Evolutionary conservation across 768 basidiomycete species (phyloP), one percentile per base, ranked within the genome.

Genomic region (Lactarius akahatsu): DNA sequence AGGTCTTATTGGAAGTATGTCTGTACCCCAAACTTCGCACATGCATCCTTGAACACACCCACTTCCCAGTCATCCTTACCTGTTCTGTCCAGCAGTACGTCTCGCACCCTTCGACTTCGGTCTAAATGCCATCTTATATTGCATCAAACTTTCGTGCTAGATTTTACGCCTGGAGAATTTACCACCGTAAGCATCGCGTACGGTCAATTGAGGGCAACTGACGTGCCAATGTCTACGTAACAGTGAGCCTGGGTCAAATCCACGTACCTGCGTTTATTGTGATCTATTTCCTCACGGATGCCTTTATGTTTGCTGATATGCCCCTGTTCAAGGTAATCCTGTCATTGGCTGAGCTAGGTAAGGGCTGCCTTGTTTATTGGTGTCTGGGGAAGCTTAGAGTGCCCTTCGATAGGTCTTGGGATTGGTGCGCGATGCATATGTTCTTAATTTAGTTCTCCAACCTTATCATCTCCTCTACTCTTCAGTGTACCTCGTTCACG

Each of bases 141-240:
- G 6, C 30, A 9, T 36, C 56, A 8, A 40, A 62, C n/a, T 36
- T 5, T 41, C 38, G 4, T 45, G 11, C 11, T 41, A 63, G 62
- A 41, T 63, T 63, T 36, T 63, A 63, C n/a, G 62, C 62, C 32
- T 63, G 55, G 62, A 63, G 62, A 45, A 63, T 63, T 26, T 63
- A 63, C 30, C 8, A 26, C 9, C 26, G 62, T 63, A 45, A 7
- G 55, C 16, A 11, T 28, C 28, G 26, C 41, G 9, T 30, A 26
- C 3, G 3, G 4, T 11, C n/a, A 16, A 18, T 57, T 11, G n/a
- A 40, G 45, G 23, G 20, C 13, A 18, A 13, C 23, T 32, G 34
- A 18, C 40, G 20, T 47, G 8, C 28, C 15, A n/a, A 63, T 54
- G 20, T 34, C 20, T 54, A 16, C 18, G 61, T 10, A 9, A 63